These are phyloP conservation scores for Lentithecium fluviatile DNA, from an alignment of 495 filamentous ascomycete species.

Conservation along the genomic window DNA sequence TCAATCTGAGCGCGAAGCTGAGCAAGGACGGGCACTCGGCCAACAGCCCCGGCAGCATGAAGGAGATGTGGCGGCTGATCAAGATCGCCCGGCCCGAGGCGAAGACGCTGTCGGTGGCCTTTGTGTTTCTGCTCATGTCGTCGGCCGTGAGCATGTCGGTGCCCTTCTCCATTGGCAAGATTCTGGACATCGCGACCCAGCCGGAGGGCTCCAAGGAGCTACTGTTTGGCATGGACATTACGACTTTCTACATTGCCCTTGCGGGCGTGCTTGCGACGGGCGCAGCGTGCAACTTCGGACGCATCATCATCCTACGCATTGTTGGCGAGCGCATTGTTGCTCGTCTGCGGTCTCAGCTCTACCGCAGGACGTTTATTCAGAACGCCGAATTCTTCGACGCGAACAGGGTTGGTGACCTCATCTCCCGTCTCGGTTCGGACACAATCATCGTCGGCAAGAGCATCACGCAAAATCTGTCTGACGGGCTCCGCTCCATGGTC, in stretches of 20 bases:
- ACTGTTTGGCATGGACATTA: conserved; percentile 71
- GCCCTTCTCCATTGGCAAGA: conserved; percentile 92
- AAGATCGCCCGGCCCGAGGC: conserved; percentile 85
- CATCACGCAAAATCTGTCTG: conserved; percentile 95
- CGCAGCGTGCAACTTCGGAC: conserved; percentile 85
- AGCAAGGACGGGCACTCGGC: conserved; percentile 71
- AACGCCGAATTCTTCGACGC: conserved; percentile 99
- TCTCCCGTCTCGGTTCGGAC: conserved; percentile 91
- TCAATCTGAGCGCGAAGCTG: conserved; percentile 84
- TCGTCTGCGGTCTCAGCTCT: conserved; percentile 82
- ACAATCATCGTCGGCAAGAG: conserved; percentile 97
- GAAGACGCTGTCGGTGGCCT: conserved; percentile 73
- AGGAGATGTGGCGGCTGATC: conserved; percentile 82
- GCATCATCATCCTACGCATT: conserved; percentile 90
- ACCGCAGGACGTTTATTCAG: conserved; percentile 84
- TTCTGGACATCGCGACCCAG: conserved; percentile 82
- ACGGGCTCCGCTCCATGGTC: conserved; percentile 83
- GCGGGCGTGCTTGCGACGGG: conserved; percentile 65
- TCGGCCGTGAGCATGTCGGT: conserved; percentile 91
- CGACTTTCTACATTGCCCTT: conserved; percentile 76
- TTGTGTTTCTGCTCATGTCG: conserved; percentile 79
- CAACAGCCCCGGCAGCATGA: conserved; percentile 59
- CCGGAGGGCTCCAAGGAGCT: conserved; percentile 49
- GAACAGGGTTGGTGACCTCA: conserved; percentile 92
- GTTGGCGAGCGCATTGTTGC: conserved; percentile 93